Percentiles rank a stretch among this genome's conserved stretches.
These are phyloP conservation scores for Hydrangea macrophylla DNA, from an alignment of 148 eudicot genomes.

Conservation along the genomic window DNA sequence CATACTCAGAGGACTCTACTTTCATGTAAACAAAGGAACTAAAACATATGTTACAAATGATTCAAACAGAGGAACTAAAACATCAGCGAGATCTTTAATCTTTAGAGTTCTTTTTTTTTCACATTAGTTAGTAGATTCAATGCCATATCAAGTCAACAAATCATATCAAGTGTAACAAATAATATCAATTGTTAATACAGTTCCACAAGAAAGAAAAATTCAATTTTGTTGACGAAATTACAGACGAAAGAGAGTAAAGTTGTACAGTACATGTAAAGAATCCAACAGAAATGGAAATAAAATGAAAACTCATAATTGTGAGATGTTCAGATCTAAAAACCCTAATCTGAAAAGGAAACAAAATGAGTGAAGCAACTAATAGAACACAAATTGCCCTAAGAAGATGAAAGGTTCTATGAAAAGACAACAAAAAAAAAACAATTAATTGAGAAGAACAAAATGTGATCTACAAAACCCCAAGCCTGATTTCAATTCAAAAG, in stretches of 20 bases:
- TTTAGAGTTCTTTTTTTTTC: not conserved
- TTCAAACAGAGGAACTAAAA: too few species aligned
- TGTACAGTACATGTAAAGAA: not conserved
- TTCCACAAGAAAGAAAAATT: not conserved
- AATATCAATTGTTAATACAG: too few species aligned
- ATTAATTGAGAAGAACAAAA: not conserved
- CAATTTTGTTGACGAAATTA: not conserved
- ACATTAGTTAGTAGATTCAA: not conserved
- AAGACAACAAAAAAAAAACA: not conserved
- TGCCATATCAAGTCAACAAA: not conserved
- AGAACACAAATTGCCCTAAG: not conserved
- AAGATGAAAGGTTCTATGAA: not conserved
- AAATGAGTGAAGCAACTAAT: not conserved
- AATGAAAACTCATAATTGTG: not conserved
- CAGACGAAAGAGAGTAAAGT: not conserved
- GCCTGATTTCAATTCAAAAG: not conserved
- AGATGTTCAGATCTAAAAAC: conserved; percentile 9
- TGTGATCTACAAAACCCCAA: conserved; percentile 7
- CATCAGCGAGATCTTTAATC: not conserved
- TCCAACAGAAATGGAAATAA: not conserved
- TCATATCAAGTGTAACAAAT: not conserved
- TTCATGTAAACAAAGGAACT: not conserved
- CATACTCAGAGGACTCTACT: not conserved
- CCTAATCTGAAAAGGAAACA: not conserved
- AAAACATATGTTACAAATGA: not conserved